Conservation (phyloP, 2,329 filamentous ascomycete species). For the Exophiala dermatitidis region DNA sequence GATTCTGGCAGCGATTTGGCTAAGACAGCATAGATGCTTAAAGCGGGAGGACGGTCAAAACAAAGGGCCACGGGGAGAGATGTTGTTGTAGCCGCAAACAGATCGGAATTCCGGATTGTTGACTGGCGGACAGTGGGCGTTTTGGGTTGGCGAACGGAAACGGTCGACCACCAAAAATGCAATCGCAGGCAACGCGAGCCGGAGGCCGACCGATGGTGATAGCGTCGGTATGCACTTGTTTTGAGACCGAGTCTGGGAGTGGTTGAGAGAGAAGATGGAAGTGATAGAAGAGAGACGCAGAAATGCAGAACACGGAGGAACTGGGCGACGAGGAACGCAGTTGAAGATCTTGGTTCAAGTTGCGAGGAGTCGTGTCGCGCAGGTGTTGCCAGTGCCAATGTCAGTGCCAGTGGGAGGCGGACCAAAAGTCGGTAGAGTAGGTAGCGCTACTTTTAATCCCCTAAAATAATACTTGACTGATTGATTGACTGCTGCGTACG, state of each 20-base stretch:
- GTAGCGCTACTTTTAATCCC: too few species aligned
- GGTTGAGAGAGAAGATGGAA: background rate
- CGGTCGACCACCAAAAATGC: constrained; percentile 6
- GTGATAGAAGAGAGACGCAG: background rate
- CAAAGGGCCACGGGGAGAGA: constrained; percentile 8
- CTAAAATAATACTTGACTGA: too few species aligned
- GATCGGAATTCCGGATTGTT: constrained; percentile 12
- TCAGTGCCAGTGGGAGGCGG: too few species aligned
- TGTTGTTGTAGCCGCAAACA: constrained; percentile 16
- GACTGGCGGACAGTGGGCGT: constrained; percentile 3
- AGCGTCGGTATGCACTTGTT: background rate
- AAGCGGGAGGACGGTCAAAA: constrained; percentile 10
- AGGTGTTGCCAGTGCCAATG: too few species aligned
- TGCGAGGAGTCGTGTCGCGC: too few species aligned
- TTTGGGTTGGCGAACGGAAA: constrained; percentile 1
- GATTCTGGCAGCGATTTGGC: constrained; percentile 2
- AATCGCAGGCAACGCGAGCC: constrained; percentile 6
- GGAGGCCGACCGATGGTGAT: background rate
- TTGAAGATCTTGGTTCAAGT: too few species aligned
- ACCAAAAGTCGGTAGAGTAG: too few species aligned
- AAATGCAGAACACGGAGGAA: background rate
- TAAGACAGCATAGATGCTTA: constrained; percentile 14
- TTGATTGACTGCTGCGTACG: too few species aligned
- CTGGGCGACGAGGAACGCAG: too few species aligned
- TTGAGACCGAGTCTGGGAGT: background rate